These are phyloP conservation scores for Halocafeteria seosinensis DNA, from an alignment of 108 stramenopile species.

Conservation along the genomic window DNA sequence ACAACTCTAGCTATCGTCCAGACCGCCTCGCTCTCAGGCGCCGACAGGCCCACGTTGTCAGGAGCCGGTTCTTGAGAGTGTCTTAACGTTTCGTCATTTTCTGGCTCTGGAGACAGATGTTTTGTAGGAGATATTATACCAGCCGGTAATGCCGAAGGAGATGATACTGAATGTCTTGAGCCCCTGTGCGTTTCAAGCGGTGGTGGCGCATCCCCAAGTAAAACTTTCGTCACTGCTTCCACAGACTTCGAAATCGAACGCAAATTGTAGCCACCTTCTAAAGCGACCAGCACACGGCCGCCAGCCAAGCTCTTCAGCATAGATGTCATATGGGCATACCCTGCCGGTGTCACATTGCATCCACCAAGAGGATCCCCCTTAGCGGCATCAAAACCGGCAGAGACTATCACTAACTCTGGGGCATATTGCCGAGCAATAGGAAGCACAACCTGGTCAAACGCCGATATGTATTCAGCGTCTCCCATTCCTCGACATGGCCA, in stretches of 20 bases:
- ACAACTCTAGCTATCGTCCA: no score
- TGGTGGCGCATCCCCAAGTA: not conserved
- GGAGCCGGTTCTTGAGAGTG: no score
- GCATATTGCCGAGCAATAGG: slow-evolving; percentile 41
- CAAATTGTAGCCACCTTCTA: slow-evolving; percentile 35
- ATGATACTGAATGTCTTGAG: no score
- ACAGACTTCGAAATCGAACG: not conserved
- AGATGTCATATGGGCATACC: slow-evolving; percentile 42
- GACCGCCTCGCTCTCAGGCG: no score
- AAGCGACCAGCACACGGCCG: slow-evolving; percentile 58
- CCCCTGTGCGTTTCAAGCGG: no score
- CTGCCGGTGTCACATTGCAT: slow-evolving; percentile 36
- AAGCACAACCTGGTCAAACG: slow-evolving; percentile 39
- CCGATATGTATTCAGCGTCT: slow-evolving; percentile 48
- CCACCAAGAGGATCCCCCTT: slow-evolving; percentile 46
- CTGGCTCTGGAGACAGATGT: no score
- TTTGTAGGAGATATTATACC: no score
- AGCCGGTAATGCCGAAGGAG: no score
- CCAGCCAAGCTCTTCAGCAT: slow-evolving; percentile 12
- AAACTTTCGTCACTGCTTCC: not conserved
- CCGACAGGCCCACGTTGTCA: no score
- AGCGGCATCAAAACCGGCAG: slow-evolving; percentile 67
- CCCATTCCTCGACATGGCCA: slow-evolving; percentile 51
- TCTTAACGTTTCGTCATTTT: no score
- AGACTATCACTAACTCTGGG: slow-evolving; percentile 53